A percentile compares a stretch with the other conserved stretches of the same genome.
Evolutionary conservation across 345 rosid genomes (phyloP).

Genomic region (Noccaea caerulescens): DNA sequence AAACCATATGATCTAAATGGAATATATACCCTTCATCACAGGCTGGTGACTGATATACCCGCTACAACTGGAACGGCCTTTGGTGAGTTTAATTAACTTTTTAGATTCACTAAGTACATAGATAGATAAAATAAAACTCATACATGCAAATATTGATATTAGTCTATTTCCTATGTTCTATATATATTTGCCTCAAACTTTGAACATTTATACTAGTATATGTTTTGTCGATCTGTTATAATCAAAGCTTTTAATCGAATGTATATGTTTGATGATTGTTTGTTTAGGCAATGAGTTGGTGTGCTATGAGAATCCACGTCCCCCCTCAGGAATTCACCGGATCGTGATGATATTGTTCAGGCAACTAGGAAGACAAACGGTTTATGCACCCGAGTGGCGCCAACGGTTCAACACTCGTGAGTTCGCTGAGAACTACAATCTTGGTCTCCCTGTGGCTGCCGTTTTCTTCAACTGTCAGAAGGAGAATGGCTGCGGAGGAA

Average conservation of each 20-base stretch:
- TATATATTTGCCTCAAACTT: too few relatives aligned
- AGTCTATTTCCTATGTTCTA: too few relatives aligned
- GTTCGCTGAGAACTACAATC: conserved; percentile 84
- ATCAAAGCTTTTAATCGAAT: too few relatives aligned
- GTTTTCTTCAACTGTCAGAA: conserved; percentile 81
- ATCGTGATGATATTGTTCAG: conserved; percentile 66
- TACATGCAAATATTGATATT: too few relatives aligned
- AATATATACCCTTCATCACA: neutral
- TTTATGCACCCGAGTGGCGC: conserved; percentile 87
- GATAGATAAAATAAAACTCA: neutral
- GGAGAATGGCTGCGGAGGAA: conserved; percentile 72
- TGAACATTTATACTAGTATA: too few relatives aligned
- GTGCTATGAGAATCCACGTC: conserved; percentile 76
- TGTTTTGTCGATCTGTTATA: too few relatives aligned
- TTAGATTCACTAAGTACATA: neutral
- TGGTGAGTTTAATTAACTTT: conserved; percentile 28
- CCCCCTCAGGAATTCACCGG: conserved; percentile 73
- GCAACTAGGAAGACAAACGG: conserved; percentile 80
- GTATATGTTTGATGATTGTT: neutral
- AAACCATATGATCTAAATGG: neutral
- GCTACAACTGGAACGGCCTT: conserved; percentile 42
- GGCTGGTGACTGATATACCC: conserved; percentile 47
- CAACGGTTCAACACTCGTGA: conserved; percentile 79
- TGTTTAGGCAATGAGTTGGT: conserved; percentile 70
- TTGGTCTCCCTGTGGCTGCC: conserved; percentile 74